phyloP scores from a whole-genome alignment of 2,329 filamentous ascomycete genomes.

The Colletotrichum liaoningense region DNA sequence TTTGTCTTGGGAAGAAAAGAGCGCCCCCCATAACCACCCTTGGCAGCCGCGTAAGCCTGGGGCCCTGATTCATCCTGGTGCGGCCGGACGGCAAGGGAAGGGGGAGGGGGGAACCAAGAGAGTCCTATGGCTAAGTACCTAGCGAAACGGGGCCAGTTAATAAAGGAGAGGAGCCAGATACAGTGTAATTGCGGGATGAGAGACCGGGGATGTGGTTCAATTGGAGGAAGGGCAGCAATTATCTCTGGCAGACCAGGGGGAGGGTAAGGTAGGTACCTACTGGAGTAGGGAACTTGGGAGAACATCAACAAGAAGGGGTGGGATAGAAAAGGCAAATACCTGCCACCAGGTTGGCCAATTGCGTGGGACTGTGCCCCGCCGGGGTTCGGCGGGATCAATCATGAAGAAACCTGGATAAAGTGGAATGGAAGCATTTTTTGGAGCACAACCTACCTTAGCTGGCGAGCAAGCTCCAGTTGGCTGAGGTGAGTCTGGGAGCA shows the following conservation, averaged over 20 bases:
- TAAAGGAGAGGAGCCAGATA: conserved; percentile 19
- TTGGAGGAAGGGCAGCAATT: conserved; percentile 1
- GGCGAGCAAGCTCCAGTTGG: neutral
- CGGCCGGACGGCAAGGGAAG: conserved; percentile 28
- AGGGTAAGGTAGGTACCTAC: no score
- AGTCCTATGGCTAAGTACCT: neutral
- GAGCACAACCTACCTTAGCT: neutral
- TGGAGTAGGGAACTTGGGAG: neutral
- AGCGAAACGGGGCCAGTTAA: conserved; percentile 21
- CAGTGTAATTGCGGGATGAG: conserved; percentile 27
- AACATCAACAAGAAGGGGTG: neutral
- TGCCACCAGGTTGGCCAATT: neutral
- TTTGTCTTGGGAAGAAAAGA: conserved; percentile 17
- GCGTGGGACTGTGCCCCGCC: neutral
- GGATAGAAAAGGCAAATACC: neutral
- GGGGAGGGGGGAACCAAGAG: neutral
- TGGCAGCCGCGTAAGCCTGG: conserved; percentile 36
- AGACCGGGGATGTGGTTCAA: neutral
- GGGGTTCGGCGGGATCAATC: neutral
- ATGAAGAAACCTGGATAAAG: conserved; percentile 1
- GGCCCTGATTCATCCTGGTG: conserved; percentile 34
- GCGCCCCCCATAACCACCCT: conserved; percentile 2
- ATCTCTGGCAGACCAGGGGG: neutral
- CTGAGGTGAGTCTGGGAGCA: neutral
- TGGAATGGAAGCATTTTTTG: neutral